Evolutionary conservation across 2,329 filamentous ascomycete genomes (phyloP).

Genomic region (Alternaria sp.): DNA sequence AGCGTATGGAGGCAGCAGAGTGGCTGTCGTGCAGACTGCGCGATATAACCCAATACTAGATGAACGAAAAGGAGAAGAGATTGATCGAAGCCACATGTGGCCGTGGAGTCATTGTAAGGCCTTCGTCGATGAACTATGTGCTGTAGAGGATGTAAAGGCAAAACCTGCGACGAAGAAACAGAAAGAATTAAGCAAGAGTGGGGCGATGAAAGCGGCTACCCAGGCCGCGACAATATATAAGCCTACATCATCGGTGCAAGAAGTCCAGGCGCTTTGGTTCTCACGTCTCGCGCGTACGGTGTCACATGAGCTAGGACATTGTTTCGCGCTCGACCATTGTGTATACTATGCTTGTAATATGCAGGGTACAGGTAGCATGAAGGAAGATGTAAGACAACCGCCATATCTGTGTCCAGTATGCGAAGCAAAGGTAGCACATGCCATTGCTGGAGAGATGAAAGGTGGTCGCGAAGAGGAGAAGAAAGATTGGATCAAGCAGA

Average conservation of each 20-base stretch:
- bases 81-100: constrained; percentile 65
- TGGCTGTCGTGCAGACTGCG: constrained; percentile 67
- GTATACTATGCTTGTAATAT: constrained; percentile 69
- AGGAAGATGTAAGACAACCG: constrained; percentile 67
- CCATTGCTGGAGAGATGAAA: constrained; percentile 26
- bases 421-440: constrained; percentile 57
- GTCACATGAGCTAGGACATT: constrained; percentile 71
- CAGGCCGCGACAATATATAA: constrained; percentile 15
- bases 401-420: constrained; percentile 69
- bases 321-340: constrained; percentile 70
- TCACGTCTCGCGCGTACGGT: constrained; percentile 60
- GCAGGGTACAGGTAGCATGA: constrained; percentile 64
- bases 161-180: constrained; percentile 15
- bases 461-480: constrained; percentile 29
- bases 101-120: constrained; percentile 66
- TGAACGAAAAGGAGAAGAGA: constrained; percentile 49
- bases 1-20: constrained; percentile 68
- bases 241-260: constrained; percentile 16
- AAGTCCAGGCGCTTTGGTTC: constrained; percentile 61
- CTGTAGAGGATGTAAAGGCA: constrained; percentile 30
- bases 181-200: constrained; percentile 9
- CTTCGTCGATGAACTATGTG: constrained; percentile 55
- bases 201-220: constrained; percentile 21
- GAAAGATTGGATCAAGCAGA: constrained; percentile 35
- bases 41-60: constrained; percentile 64